Evolutionary conservation across 352 stramenopile genomes (phyloP).

Genomic region (Thalassiosira hispida): DNA sequence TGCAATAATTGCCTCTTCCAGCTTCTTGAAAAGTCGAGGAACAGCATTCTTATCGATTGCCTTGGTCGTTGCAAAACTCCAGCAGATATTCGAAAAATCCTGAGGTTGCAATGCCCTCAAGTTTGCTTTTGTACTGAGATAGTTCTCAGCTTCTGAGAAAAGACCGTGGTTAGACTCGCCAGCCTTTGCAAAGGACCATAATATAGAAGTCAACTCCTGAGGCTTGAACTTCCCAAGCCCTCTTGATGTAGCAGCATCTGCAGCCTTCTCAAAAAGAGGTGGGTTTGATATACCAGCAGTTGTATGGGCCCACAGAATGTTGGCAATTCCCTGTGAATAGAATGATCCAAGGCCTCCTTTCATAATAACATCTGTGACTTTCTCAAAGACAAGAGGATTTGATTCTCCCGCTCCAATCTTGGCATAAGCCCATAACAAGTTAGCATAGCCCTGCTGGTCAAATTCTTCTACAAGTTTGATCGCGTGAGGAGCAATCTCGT

Average conservation of each 20-base stretch:
- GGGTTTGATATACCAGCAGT: background rate
- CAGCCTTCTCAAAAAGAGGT: background rate
- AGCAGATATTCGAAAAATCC: conserved; percentile 4
- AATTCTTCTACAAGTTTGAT: background rate
- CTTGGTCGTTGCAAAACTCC: conserved; percentile 11
- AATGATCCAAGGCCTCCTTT: background rate
- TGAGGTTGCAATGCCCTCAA: background rate
- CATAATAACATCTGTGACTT: background rate
- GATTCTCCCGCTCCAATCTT: background rate
- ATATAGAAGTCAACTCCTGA: background rate
- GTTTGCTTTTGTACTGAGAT: background rate
- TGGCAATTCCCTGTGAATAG: background rate
- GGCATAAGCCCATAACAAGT: background rate
- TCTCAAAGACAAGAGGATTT: conserved; percentile 6
- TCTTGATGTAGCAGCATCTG: background rate
- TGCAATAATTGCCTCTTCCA: too few species aligned
- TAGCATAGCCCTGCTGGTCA: background rate
- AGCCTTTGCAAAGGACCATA: background rate
- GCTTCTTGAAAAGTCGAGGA: too few species aligned
- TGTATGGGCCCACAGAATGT: conserved; percentile 1
- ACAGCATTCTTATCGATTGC: too few species aligned
- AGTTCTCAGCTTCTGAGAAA: background rate
- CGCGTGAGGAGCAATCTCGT: background rate
- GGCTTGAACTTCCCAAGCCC: background rate
- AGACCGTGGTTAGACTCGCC: background rate